phyloP scores from a whole-genome alignment of 2,329 filamentous ascomycete genomes.

The Orbilia blumenaviensis region DNA sequence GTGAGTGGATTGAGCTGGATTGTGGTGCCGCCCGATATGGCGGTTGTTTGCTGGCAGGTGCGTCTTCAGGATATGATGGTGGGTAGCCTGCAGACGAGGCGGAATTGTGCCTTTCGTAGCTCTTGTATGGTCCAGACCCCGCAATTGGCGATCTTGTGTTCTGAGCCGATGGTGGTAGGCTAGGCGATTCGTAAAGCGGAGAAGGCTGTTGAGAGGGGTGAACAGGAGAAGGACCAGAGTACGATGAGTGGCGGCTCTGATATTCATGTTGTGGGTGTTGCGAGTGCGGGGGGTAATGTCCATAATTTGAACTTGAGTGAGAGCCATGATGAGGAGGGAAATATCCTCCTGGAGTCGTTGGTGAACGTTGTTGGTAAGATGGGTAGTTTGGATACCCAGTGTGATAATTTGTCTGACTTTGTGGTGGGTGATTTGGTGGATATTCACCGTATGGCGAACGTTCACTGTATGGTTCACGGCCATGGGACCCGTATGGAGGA shows the following conservation, averaged over 20 bases:
- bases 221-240: conserved; percentile 41
- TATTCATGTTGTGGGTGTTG: conserved; percentile 35
- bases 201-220: conserved; percentile 42
- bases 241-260: conserved; percentile 46
- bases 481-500: conserved; percentile 36
- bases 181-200: conserved; percentile 46
- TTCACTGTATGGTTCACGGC: conserved; percentile 45
- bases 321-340: conserved; percentile 42
- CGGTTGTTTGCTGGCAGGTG: conserved; percentile 22
- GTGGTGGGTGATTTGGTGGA: conserved; percentile 33
- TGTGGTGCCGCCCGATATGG: conserved; percentile 33
- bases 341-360: conserved; percentile 47
- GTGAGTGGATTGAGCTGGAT: conserved; percentile 39
- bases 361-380: conserved; percentile 47
- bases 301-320: conserved; percentile 26
- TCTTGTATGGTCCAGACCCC: conserved; percentile 41
- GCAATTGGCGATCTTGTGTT: conserved; percentile 34
- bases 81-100: conserved; percentile 29
- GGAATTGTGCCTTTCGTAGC: conserved; percentile 40
- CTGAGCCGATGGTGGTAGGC: conserved; percentile 28
- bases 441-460: conserved; percentile 52
- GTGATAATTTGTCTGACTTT: conserved; percentile 38
- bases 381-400: conserved; percentile 51
- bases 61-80: conserved; percentile 40
- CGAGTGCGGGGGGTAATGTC: conserved; percentile 40